phyloP scores from a whole-genome alignment of 75 land plant species.

The Selaginella moellendorffii region DNA sequence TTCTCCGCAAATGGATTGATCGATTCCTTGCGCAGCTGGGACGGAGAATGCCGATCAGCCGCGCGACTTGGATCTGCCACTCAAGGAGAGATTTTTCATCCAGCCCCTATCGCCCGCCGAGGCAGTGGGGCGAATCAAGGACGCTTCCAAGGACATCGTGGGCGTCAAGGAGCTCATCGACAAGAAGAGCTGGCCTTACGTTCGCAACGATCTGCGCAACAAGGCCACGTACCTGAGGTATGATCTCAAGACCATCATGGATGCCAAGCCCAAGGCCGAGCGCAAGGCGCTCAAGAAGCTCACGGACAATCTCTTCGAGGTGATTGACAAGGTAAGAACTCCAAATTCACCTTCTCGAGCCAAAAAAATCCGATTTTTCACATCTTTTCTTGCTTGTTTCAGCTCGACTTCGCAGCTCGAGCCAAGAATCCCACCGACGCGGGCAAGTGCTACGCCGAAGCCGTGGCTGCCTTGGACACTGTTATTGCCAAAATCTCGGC shows the following conservation, averaged over 20 bases:
- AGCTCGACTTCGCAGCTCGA: slow-evolving; percentile 87
- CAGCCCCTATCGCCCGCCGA: slow-evolving; percentile 44
- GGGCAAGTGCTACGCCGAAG: slow-evolving; percentile 56
- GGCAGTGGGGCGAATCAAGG: slow-evolving; percentile 63
- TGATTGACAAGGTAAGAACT: slow-evolving; percentile 39
- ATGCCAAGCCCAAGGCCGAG: slow-evolving; percentile 53
- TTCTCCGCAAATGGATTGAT: background rate
- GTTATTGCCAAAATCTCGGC: slow-evolving; percentile 49
- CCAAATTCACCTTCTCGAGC: background rate
- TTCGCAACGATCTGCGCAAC: slow-evolving; percentile 63
- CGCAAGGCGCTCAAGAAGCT: slow-evolving; percentile 55
- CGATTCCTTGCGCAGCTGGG: slow-evolving; percentile 43
- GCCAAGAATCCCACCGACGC: slow-evolving; percentile 53
- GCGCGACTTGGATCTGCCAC: slow-evolving; percentile 58
- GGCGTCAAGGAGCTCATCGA: slow-evolving; percentile 56
- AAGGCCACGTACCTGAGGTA: slow-evolving; percentile 67
- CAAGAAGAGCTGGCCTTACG: slow-evolving; percentile 90
- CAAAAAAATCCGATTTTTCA: background rate
- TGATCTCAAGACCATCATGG: slow-evolving; percentile 70
- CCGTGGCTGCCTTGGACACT: slow-evolving; percentile 46
- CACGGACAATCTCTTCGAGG: slow-evolving; percentile 47
- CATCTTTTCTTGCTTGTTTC: background rate
- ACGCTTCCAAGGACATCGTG: slow-evolving; percentile 71
- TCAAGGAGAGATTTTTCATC: slow-evolving; percentile 57
- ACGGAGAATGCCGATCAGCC: slow-evolving; percentile 79